phyloP scores from a whole-genome alignment of 108 stramenopile genomes.

The Thalassiosira profunda region DNA sequence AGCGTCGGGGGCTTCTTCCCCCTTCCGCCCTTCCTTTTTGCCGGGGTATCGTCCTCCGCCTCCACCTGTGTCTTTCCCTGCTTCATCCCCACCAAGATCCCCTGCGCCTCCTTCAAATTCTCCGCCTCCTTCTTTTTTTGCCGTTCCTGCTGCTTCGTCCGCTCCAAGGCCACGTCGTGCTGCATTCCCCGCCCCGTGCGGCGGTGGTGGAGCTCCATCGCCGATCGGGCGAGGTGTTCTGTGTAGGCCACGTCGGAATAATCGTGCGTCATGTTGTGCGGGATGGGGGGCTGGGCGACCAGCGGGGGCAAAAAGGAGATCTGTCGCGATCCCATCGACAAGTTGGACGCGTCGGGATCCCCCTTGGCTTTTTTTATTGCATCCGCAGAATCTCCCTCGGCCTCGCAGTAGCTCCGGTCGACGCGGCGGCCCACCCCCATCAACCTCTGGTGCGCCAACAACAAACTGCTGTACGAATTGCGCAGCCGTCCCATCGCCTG shows the following conservation, averaged over 20 bases:
- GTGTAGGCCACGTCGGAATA: slow-evolving; percentile 70
- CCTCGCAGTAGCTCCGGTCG: slow-evolving; percentile 53
- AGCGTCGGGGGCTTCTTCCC: slow-evolving; percentile 82
- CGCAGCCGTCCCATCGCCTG: slow-evolving; percentile 80
- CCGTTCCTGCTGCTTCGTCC: not conserved
- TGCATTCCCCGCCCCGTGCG: slow-evolving; percentile 79
- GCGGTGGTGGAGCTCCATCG: slow-evolving; percentile 85
- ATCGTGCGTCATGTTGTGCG: not conserved
- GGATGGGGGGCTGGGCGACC: not conserved
- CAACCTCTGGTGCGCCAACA: slow-evolving; percentile 79
- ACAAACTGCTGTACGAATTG: slow-evolving; percentile 69
- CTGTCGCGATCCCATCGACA: no score
- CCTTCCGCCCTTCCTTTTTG: slow-evolving; percentile 65
- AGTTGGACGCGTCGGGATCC: not conserved
- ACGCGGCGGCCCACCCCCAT: slow-evolving; percentile 85
- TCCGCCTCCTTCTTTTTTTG: slow-evolving; percentile 12
- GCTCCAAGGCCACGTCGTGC: slow-evolving; percentile 35
- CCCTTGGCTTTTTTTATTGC: not conserved
- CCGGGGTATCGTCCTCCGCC: slow-evolving; percentile 17
- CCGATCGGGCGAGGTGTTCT: slow-evolving; percentile 85
- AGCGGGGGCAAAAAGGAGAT: slow-evolving; percentile 11
- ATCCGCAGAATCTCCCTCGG: not conserved
- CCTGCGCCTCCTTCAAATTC: slow-evolving; percentile 15
- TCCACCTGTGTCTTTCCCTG: not conserved
- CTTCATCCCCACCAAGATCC: slow-evolving; percentile 27